Base-by-base conservation (phyloP, 2,329 filamentous ascomycete species). In the Aspergillus quadrilineatus region DNA sequence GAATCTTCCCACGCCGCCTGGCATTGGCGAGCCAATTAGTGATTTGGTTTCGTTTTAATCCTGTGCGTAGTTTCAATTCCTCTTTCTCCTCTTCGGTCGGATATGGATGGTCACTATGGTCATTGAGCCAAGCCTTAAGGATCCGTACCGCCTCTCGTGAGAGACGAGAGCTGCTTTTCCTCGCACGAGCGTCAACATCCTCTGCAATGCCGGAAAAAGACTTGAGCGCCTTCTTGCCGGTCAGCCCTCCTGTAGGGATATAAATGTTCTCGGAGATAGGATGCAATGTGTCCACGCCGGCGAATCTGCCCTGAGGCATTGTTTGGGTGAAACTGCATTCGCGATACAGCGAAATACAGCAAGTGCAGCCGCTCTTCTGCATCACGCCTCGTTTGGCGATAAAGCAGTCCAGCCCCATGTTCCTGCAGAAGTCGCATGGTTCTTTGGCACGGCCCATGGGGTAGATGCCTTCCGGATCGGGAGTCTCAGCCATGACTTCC, bases 11-110 rank as follows among this genome's bases (percentile, higher is more conserved):
- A 60, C 92, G 83, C 55, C 92, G 85, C 43, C 92, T 86, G 56
- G 91, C 91, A 73, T 96, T 96, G 57, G 92, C 92, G 46, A 96
- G 84, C 92, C 92, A 96, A 70, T 95, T 96, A 9, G 87, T 88
- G 65, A 96, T 93, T 68, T 97, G 92, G 12, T 82, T 88, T 66
- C 90, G 85, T 70, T 85, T 92, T 41, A 97, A 80, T 6, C 91
- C 90, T 0, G 92, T 96, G 65, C 89, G 83, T 46, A 83, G 81
- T 72, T 91, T 88, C 28, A 97, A 79, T 60, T 85, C 82, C 63
- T 92, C 89, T 68, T 93, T 95, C 69, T 96, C 90, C 57, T 91
- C 86, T 43, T 96, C 91, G 34, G 85, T 92, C 4, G 92, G 92
- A 69, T 96, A 97, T 0, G 92, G 92, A 65, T 95, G 89, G 51